Base-by-base conservation (phyloP, 1,284 basidiomycete species). In the Tilletia caries region DNA sequence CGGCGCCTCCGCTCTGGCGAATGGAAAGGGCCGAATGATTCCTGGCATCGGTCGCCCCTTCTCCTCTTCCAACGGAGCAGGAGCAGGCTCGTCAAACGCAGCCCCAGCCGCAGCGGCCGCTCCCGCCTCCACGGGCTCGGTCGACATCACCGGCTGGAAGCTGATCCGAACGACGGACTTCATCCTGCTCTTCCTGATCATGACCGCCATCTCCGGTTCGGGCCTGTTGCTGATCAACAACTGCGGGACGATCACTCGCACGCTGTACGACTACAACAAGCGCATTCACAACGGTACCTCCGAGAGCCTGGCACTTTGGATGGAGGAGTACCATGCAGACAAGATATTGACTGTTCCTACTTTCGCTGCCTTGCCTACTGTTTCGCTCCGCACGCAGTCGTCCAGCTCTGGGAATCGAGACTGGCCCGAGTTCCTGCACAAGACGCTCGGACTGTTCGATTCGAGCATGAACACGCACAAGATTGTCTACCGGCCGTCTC, bases 231-330 rank as follows among this genome's bases (percentile, higher is more conserved):
- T 66, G 29, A 94, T 95, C 84, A 94, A 95, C 84, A 97, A 97
- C 76, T 92, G 93, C 27, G 93, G 93, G n/a, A 90, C 91, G 0
- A 92, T 96, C 81, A 89, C 93, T 0, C 90, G 92, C 80, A 92
- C 92, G 0, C 86, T 97, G 15, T 92, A 89, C 71, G 88, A 90
- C 15, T 86, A 90, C 71, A 87, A 88, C 6, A 87, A 89, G 25
- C 74, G 73, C 8, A 52, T 54, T 12, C 46, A 27, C 25, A 25
- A 13, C 23, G n/a, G 27, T 23, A 29, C 25, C 3, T 20, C 18
- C 8, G 6, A 15, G 8, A 44, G 32, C 10, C 29, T 34, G 18
- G 27, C 34, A 29, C 15, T 10, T 34, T 62, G 27, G 27, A 20
- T 15, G 18, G 27, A 13, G n/a, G 52, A 8, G 25, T 50, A 50